Percentiles rank a stretch among this genome's conserved stretches.
phyloP scores from a whole-genome alignment of 768 basidiomycete species.

The Dioszegia crocea region DNA sequence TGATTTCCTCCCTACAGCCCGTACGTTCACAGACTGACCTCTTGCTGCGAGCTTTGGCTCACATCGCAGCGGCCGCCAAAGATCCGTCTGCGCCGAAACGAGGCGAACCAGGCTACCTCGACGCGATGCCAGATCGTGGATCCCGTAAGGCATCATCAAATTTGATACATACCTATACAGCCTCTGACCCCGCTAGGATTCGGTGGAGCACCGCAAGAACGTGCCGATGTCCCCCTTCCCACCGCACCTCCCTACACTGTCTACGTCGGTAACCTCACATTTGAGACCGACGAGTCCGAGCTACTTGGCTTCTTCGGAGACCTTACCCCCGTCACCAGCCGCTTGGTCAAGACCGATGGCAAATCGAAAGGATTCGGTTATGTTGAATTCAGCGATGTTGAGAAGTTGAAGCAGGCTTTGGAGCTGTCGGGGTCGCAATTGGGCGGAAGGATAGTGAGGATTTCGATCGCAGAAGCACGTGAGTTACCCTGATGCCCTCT shows the following conservation, averaged over 20 bases:
- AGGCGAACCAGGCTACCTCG: conserved; percentile 49
- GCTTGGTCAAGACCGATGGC: conserved; percentile 83
- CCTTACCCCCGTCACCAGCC: conserved; percentile 69
- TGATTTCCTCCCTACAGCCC: conserved; percentile 93
- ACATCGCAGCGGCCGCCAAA: conserved; percentile 31
- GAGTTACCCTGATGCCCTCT: conserved; percentile 50
- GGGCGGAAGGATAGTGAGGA: conserved; percentile 73
- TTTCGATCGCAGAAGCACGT: conserved; percentile 96
- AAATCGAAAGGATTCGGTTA: conserved; percentile 98
- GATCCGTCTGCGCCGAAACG: conserved; percentile 41
- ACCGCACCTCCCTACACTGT: conserved; percentile 90
- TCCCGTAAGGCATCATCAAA: conserved; percentile 4
- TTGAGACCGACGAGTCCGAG: conserved; percentile 81
- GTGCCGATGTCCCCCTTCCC: conserved; percentile 94
- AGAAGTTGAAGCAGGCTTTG: conserved; percentile 79
- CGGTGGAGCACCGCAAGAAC: conserved; percentile 54
- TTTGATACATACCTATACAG: conserved; percentile 3
- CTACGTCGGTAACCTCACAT: conserved; percentile 92
- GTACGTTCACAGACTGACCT: conserved; percentile 58
- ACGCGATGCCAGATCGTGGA: conserved; percentile 45
- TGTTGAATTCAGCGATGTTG: conserved; percentile 84
- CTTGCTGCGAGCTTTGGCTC: background rate
- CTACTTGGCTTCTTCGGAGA: conserved; percentile 70
- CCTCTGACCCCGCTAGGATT: conserved; percentile 9
- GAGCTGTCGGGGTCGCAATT: conserved; percentile 66